Percentiles rank a stretch among this genome's conserved stretches.
phyloP scores from a whole-genome alignment of 768 basidiomycete species.

The Boletellus ananas region DNA sequence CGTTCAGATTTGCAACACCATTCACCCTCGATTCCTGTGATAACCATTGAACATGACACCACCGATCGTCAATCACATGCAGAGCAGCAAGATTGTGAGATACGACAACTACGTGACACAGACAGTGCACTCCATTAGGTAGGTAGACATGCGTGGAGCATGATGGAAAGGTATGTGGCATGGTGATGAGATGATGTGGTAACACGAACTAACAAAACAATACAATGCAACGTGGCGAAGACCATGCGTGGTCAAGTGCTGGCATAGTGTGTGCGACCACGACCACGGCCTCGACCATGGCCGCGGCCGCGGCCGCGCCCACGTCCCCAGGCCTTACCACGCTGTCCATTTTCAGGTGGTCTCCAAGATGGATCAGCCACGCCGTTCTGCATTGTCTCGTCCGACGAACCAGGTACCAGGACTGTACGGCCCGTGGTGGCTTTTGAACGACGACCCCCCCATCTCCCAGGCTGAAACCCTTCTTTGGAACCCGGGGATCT shows the following conservation, averaged over 20 bases:
- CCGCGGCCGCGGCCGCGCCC: conserved; percentile 40
- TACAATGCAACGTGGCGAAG: conserved; percentile 17
- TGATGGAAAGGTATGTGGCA: conserved; percentile 18
- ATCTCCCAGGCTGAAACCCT: conserved; percentile 6
- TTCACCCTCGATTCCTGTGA: neutral
- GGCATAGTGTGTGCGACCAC: conserved; percentile 32
- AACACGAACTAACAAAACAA: conserved; percentile 18
- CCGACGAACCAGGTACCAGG: neutral
- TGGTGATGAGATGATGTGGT: conserved; percentile 17
- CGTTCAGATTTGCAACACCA: neutral
- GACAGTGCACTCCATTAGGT: conserved; percentile 15
- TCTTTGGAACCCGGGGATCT: conserved; percentile 5
- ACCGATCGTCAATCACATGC: conserved; percentile 16
- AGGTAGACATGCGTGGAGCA: conserved; percentile 21
- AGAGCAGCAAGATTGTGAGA: conserved; percentile 12
- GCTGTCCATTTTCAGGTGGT: conserved; percentile 24
- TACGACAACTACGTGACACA: conserved; percentile 15
- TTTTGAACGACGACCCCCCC: conserved; percentile 11
- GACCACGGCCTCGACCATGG: conserved; percentile 36
- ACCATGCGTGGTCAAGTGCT: conserved; percentile 2
- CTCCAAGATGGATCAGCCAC: conserved; percentile 6
- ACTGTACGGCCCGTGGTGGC: neutral
- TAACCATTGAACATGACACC: conserved; percentile 7
- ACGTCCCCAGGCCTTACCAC: conserved; percentile 37
- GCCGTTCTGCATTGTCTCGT: conserved; percentile 10